Conservation (phyloP, 2,329 filamentous ascomycete species). For the Grosmannia serpens region DNA sequence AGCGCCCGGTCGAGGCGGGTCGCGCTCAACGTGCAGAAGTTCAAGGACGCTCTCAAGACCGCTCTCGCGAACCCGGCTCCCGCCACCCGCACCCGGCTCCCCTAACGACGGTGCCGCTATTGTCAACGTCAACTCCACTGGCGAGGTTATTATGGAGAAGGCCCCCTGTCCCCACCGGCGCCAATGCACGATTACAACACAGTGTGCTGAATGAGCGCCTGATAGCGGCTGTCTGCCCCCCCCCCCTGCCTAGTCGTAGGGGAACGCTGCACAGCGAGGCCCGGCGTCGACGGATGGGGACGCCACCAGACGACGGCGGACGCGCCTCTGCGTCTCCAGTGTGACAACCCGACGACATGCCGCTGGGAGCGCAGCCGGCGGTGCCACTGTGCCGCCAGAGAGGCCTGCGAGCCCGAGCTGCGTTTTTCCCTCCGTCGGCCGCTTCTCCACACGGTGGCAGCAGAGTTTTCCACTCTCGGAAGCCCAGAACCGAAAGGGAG, state of each 20-base stretch:
- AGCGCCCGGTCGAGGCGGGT: constrained; percentile 30
- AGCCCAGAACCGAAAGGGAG: no score
- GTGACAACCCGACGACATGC: no score
- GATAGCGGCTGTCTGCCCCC: background rate
- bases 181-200: constrained; percentile 7
- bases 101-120: background rate
- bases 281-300: no score
- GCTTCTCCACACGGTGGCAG: no score
- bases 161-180: constrained; percentile 2
- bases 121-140: constrained; percentile 2
- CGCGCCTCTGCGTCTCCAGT: no score
- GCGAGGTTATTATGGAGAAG: constrained; percentile 5
- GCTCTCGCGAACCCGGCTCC: background rate
- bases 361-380: no score
- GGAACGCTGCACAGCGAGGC: no score
- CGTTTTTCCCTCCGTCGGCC: no score
- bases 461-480: no score
- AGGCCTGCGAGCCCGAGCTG: no score
- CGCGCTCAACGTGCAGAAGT: constrained; percentile 44
- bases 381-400: no score
- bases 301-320: no score
- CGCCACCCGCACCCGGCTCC: background rate
- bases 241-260: background rate
- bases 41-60: constrained; percentile 49
- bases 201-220: background rate